Evolutionary conservation across 2,329 filamentous ascomycete genomes (phyloP).

Genomic region (Trichoderma arundinaceum): DNA sequence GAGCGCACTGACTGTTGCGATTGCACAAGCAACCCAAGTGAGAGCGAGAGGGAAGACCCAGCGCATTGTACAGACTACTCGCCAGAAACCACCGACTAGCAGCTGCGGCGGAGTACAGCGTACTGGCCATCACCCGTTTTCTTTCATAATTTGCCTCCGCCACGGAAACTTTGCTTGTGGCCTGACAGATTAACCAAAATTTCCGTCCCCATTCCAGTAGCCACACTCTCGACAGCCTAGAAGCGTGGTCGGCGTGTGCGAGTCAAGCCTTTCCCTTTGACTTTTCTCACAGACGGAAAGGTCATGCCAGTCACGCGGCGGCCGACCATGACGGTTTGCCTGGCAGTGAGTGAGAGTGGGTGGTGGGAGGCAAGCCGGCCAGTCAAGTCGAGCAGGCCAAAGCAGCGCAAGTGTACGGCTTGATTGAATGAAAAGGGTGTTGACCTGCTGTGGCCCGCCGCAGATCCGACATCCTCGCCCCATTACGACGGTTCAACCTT

Average conservation of each 20-base stretch:
- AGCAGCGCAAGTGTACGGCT: constrained; percentile 10
- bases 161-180: constrained; percentile 28
- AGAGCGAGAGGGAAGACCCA: not conserved
- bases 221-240: constrained; percentile 1
- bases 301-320: constrained; percentile 30
- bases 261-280: constrained; percentile 23
- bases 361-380: constrained; percentile 20
- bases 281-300: constrained; percentile 12
- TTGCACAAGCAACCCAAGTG: constrained; percentile 7
- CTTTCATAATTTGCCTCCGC: constrained; percentile 27
- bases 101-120: constrained; percentile 17
- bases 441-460: constrained; percentile 31
- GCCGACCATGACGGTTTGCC: constrained; percentile 29
- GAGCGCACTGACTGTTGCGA: constrained; percentile 11
- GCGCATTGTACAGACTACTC: constrained; percentile 3
- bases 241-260: constrained; percentile 15
- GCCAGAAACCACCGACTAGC: constrained; percentile 3
- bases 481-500: constrained; percentile 32
- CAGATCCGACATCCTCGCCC: constrained; percentile 32
- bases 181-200: constrained; percentile 17
- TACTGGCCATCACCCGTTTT: constrained; percentile 1
- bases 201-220: constrained; percentile 27
- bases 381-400: constrained; percentile 13
- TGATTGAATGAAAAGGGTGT: constrained; percentile 24
- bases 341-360: constrained; percentile 21